Percentiles rank a stretch among this genome's conserved stretches.
Conservation (phyloP, 305 asterid genomes). For the Lippia alba region DNA sequence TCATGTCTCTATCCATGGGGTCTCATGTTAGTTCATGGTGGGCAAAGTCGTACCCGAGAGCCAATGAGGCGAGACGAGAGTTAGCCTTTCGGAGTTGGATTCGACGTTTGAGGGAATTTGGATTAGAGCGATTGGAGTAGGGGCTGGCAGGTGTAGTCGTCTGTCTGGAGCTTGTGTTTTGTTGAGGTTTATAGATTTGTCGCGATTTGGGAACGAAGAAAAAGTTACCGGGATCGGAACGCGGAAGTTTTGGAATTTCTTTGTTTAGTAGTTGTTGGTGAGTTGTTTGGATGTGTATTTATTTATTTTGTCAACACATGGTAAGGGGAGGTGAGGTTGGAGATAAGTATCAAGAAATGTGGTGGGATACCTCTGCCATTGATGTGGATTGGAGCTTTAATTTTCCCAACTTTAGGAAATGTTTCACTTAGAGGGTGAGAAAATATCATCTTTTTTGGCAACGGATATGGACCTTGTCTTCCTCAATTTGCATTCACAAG, state of each 20-base stretch:
- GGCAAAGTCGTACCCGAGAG: neutral
- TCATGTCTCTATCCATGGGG: conserved; percentile 6
- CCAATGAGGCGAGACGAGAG: neutral
- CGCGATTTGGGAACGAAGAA: too few relatives aligned
- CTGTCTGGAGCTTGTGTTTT: too few relatives aligned
- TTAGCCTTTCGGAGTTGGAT: conserved; percentile 1
- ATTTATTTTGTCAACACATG: neutral
- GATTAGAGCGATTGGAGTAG: too few relatives aligned
- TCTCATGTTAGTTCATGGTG: conserved; percentile 21
- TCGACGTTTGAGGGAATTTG: neutral
- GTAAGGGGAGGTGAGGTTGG: neutral
- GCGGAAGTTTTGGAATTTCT: too few relatives aligned
- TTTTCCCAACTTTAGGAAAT: conserved; percentile 12
- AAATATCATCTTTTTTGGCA: too few relatives aligned
- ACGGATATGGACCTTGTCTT: conserved; percentile 31
- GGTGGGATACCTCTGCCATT: neutral
- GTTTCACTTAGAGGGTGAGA: neutral
- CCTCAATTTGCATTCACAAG: conserved; percentile 1
- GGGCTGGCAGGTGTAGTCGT: too few relatives aligned
- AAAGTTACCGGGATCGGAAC: too few relatives aligned
- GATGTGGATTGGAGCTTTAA: conserved; percentile 3
- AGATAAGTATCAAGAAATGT: conserved; percentile 18
- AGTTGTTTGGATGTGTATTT: too few relatives aligned
- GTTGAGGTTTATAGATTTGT: too few relatives aligned
- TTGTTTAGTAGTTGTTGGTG: too few relatives aligned